A percentile compares a stretch with the other conserved stretches of the same genome.
phyloP scores from a whole-genome alignment of 176 grass and related monocot species.

The Rhynchospora pubera region DNA sequence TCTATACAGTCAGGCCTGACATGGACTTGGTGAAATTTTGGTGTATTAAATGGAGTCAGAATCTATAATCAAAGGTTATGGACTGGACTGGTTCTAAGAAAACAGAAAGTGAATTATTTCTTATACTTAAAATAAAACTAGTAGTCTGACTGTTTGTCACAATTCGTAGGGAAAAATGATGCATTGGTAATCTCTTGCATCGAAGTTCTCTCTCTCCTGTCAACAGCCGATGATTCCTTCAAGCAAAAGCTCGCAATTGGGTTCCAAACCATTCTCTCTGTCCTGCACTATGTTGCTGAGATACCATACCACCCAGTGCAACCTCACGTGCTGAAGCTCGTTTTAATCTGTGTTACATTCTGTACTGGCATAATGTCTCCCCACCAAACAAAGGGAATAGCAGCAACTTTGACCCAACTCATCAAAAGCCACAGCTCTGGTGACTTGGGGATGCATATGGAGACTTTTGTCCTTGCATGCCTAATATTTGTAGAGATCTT shows the following conservation, averaged over 20 bases:
- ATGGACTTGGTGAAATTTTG: background rate
- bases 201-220: constrained; percentile 62
- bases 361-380: constrained; percentile 60
- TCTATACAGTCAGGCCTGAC: background rate
- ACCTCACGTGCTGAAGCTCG: constrained; percentile 58
- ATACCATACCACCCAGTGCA: constrained; percentile 89
- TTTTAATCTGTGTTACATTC: constrained; percentile 52
- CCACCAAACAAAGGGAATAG: constrained; percentile 67
- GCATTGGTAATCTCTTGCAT: constrained; percentile 51
- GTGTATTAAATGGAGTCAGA: background rate
- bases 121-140: constrained; percentile 16
- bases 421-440: constrained; percentile 49
- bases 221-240: constrained; percentile 57
- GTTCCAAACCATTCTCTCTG: constrained; percentile 68
- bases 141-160: constrained; percentile 18
- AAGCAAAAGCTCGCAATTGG: constrained; percentile 70
- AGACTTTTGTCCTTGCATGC: constrained; percentile 61
- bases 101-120: background rate
- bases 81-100: background rate
- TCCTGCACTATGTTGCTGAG: constrained; percentile 73
- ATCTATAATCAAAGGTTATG: background rate
- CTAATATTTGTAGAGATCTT: constrained; percentile 70
- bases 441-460: constrained; percentile 50
- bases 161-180: constrained; percentile 82
- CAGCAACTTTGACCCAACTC: constrained; percentile 46